Percentiles rank a stretch among this genome's conserved stretches.
Conservation (phyloP, 2,329 filamentous ascomycete genomes). For the Trichoderma citrinoviride region DNA sequence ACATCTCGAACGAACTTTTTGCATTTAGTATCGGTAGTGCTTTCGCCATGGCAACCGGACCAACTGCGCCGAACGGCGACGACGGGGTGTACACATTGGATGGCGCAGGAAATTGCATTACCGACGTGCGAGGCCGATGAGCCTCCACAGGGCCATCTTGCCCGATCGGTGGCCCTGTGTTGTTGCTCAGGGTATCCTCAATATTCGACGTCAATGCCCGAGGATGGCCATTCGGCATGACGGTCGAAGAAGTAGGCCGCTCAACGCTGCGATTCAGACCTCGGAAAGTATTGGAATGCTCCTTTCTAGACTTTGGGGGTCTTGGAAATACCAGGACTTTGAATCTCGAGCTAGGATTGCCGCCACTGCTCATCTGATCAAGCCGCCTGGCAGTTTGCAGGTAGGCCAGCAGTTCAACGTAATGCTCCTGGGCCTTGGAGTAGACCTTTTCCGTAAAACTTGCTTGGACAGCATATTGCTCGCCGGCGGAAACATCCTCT, state of each 20-base stretch:
- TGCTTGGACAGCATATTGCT: constrained; percentile 22
- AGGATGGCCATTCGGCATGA: background rate
- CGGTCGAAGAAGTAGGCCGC: background rate
- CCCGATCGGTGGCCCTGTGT: background rate
- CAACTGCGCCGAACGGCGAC: background rate
- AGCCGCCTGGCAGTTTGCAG: constrained; percentile 59
- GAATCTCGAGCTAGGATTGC: constrained; percentile 40
- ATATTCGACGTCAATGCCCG: constrained; percentile 7
- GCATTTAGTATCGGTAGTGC: constrained; percentile 53
- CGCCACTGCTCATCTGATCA: constrained; percentile 39
- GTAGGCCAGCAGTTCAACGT: constrained; percentile 66
- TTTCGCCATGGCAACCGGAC: constrained; percentile 23
- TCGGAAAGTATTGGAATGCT: background rate
- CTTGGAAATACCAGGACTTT: constrained; percentile 57
- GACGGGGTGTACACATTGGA: background rate
- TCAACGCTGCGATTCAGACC: background rate
- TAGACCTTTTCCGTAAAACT: constrained; percentile 67
- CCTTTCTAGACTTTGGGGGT: constrained; percentile 39
- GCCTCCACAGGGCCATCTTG: background rate
- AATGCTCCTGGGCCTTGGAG: constrained; percentile 68
- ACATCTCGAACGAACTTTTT: constrained; percentile 64
- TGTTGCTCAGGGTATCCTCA: background rate
- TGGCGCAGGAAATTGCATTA: background rate
- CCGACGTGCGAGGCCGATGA: background rate
- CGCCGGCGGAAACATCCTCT: background rate